Base-by-base conservation (phyloP, 2,329 filamentous ascomycete species). In the Fusarium robinianum region DNA sequence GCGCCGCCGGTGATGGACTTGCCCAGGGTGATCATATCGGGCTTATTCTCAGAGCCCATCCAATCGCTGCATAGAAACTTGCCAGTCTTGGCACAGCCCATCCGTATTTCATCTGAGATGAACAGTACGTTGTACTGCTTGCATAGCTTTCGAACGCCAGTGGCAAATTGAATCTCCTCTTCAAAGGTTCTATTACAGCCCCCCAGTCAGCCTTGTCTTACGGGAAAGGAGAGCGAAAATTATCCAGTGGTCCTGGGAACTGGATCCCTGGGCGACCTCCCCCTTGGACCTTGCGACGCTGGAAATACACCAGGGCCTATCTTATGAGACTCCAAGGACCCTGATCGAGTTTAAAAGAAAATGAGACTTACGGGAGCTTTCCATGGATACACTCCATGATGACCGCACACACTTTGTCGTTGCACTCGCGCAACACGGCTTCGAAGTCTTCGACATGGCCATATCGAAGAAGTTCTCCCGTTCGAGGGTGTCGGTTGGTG, bases 31-130 rank as follows among this genome's bases (percentile, higher is more conserved):
- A 61, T 48, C 8, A 61, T 49, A 14, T 61, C 55, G 15, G 57
- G 58, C 31, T 53, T 55, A 25, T 46, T 43, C 22, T 58, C 57
- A 9, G 53, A 27, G 22, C 60, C 51, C 41, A 54, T 31, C 45
- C 51, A 51, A 25, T 59, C 41, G n/a, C 29, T 36, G 43, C 49
- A 42, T 6, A 61, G 43, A 25, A 56, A 52, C 35, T 55, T 57
- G 29, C 57, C 59, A 6, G 59, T 58, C 43, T 57, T 55, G 21
- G 47, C 47, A n/a, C 41, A 34, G 6, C 59, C 59, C 35, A 46
- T 43, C 16, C 53, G 56, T 9, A 61, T 47, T 32, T 62, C 58
- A 19, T 61, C 58, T 6, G 53, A 51, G 19, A 61, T 55, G 38
- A 59, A 62, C 18, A 55, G 46, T 11, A 53, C 36, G 4, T 51